phyloP scores from a whole-genome alignment of 164 flowering plant genomes.

The Kalanchoe fedtschenkoi region DNA sequence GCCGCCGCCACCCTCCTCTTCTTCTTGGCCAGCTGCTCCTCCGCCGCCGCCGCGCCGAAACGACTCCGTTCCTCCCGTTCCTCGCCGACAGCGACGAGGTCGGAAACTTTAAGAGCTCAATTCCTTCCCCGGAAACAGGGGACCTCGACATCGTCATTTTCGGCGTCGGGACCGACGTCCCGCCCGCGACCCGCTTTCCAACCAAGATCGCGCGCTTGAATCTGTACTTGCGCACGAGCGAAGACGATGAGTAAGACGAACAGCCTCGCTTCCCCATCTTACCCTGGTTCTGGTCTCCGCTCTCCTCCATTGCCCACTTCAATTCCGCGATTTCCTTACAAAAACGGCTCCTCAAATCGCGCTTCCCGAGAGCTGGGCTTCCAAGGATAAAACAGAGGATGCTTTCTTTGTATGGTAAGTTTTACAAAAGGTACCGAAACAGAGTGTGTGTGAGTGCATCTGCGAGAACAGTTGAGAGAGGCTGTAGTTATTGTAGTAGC shows the following conservation, averaged over 20 bases:
- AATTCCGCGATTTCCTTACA: no score
- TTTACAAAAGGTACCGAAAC: no score
- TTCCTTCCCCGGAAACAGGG: constrained; percentile 12
- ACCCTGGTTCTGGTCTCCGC: constrained; percentile 8
- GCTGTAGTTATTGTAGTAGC: no score
- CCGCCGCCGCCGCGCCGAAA: constrained; percentile 47
- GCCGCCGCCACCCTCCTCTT: no score
- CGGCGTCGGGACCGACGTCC: constrained; percentile 33
- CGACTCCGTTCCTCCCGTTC: constrained; percentile 12
- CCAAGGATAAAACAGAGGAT: no score
- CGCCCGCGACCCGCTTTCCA: constrained; percentile 31
- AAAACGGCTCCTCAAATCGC: no score
- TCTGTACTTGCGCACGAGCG: constrained; percentile 25
- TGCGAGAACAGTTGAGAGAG: no score
- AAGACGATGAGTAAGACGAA: constrained; percentile 50
- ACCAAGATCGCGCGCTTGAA: constrained; percentile 39
- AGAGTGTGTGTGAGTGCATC: no score
- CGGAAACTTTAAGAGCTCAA: constrained; percentile 2
- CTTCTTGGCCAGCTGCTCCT: no score
- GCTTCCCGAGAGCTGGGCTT: no score
- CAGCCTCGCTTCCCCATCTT: constrained; percentile 45
- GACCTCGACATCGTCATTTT: constrained; percentile 16
- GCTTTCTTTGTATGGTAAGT: no score
- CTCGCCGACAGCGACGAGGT: background rate
- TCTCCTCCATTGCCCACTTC: background rate